Evolutionary conservation across 306 rosid genomes (phyloP), one percentile per base, ranked within the genome.

Genomic region (Canavalia ensiformis): DNA sequence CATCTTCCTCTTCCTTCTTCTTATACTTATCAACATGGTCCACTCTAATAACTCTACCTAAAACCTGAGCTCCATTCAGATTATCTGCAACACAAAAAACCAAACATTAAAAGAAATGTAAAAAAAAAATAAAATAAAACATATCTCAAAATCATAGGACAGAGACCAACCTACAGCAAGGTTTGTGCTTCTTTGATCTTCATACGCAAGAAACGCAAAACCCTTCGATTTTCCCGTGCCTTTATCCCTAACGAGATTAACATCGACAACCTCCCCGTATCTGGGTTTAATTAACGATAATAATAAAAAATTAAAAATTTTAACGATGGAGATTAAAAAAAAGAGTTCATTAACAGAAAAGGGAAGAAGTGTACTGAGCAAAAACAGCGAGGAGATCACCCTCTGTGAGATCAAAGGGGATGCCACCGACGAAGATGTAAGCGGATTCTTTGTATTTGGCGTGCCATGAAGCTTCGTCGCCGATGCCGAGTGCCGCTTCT

Each of bases 1-100:
- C 99, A 68, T 95, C 99, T 81, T 93, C 99, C 74, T 95, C 98
- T 66, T 93, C 94, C 78, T 90, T 93, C 93, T 93, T 95, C 81
- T 91, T 95, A 82, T 95, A 95, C 29, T 92, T 91, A 30, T 56
- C 68, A 44, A 86, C 93, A 85, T 95, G 99, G 85, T 95, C 99
- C 51, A 95, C 99, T 88, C 99, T 86, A 75, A 95, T 87, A 45
- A 78, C 86, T 31, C 99, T 87, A 7, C 99, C 97, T 47, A 88
- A 81, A 72, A 95, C 71, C 86, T 90, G 96, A 1, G 96, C 98
- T 44, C 98, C 99, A 51, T 93, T 93, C 86, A 95, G 74, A 85
- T 95, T 95, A 88, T 95, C 99, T 93, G 75, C 66, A 41, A 28
- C 37, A 68, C n/a, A 29, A 59, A 33, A 2, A 30, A 66, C 56